Evolutionary conservation across 768 basidiomycete genomes (phyloP), one percentile per base, ranked within the genome.

Genomic region (Pleurotus citrinopileatus): DNA sequence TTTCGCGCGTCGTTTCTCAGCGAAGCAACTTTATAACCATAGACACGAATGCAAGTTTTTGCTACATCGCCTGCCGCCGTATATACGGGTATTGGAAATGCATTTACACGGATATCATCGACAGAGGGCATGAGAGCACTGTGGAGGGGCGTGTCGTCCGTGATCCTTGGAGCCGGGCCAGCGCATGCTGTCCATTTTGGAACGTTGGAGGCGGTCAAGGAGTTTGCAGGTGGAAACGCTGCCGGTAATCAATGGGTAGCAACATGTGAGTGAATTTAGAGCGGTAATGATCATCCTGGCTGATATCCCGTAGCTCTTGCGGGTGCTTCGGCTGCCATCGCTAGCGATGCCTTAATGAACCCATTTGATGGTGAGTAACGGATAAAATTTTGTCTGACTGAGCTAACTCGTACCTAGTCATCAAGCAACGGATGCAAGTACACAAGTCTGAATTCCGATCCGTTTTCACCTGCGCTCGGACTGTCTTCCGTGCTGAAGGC

Each of bases 21-120:
- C 19, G 20, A 34, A 50, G 36, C 27, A 12, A 12, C 32, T n/a
- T 46, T 54, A 8, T 17, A 13, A 29, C 36, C 46, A 17, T 63
- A 99, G 97, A 98, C 97, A 42, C 91, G 97, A 65, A 99, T 99
- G 97, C 97, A 99, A 76, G 94, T 99, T 47, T 90, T 95, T 63
- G 83, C 92, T 36, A 78, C 92, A 7, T 89, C 89, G 12, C 91
- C 89, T 4, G 84, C 86, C 6, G 91, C 90, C 9, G 80, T 93
- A 22, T 96, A 96, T 74, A 89, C 86, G 26, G 90, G 91, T 17
- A 86, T 96, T 60, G 91, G 91, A 36, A 89, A 96, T 65, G 94
- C 94, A 0, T 90, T 96, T 64, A 80, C 88, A 53, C 86, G 91
- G 52, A 96, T 98, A 75, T 91, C 94, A 1, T 85, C 94, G 12